Conservation (phyloP, 2,329 filamentous ascomycete species). For the Exophiala phaeomuriformis region DNA sequence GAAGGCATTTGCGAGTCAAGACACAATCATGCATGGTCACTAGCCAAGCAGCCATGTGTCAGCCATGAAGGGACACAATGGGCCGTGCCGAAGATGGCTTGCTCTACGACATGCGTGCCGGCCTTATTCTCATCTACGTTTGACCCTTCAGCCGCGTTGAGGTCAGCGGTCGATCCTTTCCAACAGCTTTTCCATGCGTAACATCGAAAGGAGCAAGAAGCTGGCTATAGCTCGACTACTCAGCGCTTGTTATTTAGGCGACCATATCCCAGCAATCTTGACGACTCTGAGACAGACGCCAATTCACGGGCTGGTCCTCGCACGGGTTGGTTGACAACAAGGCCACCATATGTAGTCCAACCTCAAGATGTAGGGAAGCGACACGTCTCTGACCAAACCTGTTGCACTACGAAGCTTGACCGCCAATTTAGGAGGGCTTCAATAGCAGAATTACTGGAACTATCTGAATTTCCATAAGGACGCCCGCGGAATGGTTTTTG, state of each 20-base stretch:
- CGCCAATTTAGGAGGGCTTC: background rate
- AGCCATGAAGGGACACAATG: background rate
- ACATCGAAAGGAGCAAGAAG: background rate
- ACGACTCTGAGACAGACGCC: background rate
- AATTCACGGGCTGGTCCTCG: background rate
- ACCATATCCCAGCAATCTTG: no score
- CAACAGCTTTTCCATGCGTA: background rate
- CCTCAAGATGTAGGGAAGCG: background rate
- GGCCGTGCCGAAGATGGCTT: constrained; percentile 1
- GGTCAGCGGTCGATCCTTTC: no score
- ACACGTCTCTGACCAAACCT: no score
- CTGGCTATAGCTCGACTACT: no score
- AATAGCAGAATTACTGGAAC: background rate
- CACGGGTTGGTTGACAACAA: background rate
- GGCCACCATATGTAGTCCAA: background rate
- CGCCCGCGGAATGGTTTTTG: background rate
- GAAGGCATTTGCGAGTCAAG: background rate
- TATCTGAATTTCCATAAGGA: background rate
- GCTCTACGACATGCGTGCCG: background rate
- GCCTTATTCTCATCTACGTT: background rate
- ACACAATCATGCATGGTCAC: background rate
- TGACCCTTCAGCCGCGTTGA: background rate
- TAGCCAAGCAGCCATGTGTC: background rate
- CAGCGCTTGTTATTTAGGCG: no score
- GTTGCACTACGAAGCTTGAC: background rate